phyloP scores from a whole-genome alignment of 768 basidiomycete genomes.

The Auricularia heimuer region DNA sequence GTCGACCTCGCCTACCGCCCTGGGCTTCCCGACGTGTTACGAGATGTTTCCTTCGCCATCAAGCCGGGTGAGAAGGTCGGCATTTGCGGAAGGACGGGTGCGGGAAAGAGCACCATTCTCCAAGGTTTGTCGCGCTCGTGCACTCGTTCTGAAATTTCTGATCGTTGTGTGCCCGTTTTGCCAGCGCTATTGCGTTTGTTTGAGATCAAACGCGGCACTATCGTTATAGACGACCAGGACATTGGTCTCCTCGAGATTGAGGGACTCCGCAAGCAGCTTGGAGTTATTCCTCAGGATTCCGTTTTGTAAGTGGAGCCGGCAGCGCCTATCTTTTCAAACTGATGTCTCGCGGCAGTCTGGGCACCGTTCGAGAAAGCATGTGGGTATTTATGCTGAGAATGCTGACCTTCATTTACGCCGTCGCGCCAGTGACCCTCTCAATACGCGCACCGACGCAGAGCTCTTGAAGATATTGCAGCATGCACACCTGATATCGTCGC shows the following conservation, averaged over 20 bases:
- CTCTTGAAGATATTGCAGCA: constrained; percentile 52
- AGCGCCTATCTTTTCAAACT: not conserved
- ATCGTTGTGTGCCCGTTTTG: too few relatives aligned
- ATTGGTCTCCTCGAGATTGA: constrained; percentile 22
- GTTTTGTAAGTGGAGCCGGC: not conserved
- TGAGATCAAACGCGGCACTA: constrained; percentile 5
- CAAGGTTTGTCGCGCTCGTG: not conserved
- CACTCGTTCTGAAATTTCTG: not conserved
- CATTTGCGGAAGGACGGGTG: constrained; percentile 28
- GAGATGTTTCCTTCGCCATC: constrained; percentile 46
- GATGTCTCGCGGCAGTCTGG: not conserved
- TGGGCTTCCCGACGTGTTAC: constrained; percentile 55
- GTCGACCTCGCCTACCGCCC: constrained; percentile 51
- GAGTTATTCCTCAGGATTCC: constrained; percentile 26
- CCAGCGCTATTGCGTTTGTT: not conserved
- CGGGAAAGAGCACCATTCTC: constrained; percentile 20
- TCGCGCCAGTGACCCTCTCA: constrained; percentile 42
- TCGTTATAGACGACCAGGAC: constrained; percentile 21
- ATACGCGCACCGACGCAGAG: constrained; percentile 45
- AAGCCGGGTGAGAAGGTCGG: constrained; percentile 52
- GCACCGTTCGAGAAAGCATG: not conserved
- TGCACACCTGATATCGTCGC: constrained; percentile 35
- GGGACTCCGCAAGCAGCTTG: constrained; percentile 21
- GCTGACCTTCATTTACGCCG: not conserved
- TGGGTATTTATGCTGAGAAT: not conserved